A percentile compares a stretch with the other conserved stretches of the same genome.
phyloP scores from a whole-genome alignment of 164 flowering plant genomes.

The Hamamelis virginiana region DNA sequence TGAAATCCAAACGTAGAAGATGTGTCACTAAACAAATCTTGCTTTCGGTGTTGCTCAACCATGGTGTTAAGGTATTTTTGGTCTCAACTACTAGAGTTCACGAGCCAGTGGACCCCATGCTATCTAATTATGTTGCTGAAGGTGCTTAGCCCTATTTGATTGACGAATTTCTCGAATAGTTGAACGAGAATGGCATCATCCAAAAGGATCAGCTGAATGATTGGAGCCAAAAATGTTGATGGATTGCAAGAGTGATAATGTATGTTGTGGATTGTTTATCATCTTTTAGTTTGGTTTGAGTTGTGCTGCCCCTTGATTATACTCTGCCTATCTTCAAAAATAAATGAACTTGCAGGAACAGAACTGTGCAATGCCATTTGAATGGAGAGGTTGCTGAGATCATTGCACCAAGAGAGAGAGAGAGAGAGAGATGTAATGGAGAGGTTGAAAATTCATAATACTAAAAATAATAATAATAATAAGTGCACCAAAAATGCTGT shows the following conservation, averaged over 20 bases:
- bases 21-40: no score
- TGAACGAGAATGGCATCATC: constrained; percentile 61
- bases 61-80: no score
- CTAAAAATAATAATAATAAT: no score
- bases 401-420: no score
- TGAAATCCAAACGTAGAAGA: no score
- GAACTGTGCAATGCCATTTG: no score
- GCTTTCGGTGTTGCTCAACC: no score
- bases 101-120: constrained; percentile 71
- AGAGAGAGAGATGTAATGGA: no score
- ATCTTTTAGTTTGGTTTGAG: constrained; percentile 3
- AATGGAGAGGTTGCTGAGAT: no score
- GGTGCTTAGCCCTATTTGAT: constrained; percentile 99
- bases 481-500: no score
- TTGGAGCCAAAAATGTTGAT: constrained; percentile 21
- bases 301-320: not conserved
- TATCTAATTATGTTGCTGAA: constrained; percentile 87
- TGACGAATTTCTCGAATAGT: constrained; percentile 93
- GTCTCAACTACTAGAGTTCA: constrained; percentile 95
- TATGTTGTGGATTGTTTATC: not conserved
- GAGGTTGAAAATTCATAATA: no score
- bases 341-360: no score
- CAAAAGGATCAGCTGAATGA: constrained; percentile 37
- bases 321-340: not conserved
- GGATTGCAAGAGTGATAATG: not conserved